Evolutionary conservation across 164 flowering plant species (phyloP).

Genomic region (Vitis riparia): DNA sequence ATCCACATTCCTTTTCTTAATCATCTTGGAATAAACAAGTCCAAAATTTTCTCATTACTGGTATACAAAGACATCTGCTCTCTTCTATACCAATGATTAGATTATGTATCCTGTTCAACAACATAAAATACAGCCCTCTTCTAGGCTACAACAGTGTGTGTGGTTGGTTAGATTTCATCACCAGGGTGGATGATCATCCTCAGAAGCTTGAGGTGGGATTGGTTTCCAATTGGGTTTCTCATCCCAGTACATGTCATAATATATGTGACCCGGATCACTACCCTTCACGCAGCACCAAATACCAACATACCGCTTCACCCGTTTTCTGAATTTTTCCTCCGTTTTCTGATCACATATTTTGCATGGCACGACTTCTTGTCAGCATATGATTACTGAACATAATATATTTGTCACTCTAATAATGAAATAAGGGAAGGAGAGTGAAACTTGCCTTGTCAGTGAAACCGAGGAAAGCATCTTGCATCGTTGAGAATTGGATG

Average conservation of each 20-base stretch:
- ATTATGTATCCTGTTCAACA: no score
- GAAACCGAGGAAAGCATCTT: slow-evolving; percentile 82
- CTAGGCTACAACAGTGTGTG: not conserved
- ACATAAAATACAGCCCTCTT: no score
- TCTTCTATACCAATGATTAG: not conserved
- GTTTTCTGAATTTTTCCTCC: slow-evolving; percentile 75
- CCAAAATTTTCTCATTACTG: slow-evolving; percentile 1
- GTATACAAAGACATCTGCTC: not conserved
- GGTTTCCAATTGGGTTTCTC: slow-evolving; percentile 95
- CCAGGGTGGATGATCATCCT: slow-evolving; percentile 80
- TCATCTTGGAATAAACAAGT: not conserved
- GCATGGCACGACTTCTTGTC: not conserved
- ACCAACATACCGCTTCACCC: slow-evolving; percentile 76
- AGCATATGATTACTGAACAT: not conserved
- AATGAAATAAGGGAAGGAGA: not conserved
- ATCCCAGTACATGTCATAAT: slow-evolving; percentile 99
- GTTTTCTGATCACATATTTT: slow-evolving; percentile 39
- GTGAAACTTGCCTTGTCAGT: slow-evolving; percentile 61
- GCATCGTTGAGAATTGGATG: slow-evolving; percentile 83
- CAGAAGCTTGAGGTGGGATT: slow-evolving; percentile 57
- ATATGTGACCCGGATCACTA: slow-evolving; percentile 79
- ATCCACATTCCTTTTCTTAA: no score
- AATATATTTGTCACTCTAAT: not conserved
- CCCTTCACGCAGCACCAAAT: slow-evolving; percentile 88
- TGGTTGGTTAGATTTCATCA: slow-evolving; percentile 21